Base-by-base conservation (phyloP, 129 eudicot species). In the Lactuca sativa region DNA sequence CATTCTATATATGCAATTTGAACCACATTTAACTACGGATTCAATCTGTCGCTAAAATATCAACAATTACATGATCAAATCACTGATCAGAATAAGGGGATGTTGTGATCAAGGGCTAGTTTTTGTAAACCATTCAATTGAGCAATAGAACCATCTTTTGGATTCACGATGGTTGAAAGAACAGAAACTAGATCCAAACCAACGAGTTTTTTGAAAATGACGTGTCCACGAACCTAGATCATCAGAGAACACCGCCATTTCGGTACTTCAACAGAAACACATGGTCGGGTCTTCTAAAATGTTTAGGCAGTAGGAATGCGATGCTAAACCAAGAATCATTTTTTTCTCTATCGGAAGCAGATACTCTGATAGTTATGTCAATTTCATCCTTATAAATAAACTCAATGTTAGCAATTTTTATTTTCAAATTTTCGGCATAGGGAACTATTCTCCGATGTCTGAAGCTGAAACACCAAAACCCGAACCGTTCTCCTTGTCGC, bases 151-250 rank as follows among this genome's bases (percentile, higher is more conserved):
- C 96, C 97, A 25, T 89, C 88, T 41, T 85, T 92, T 14, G 56
- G 53, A 75, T 93, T 90, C 33, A 89, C 88, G 43, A 93, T 11
- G 40, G 84, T 81, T 2, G 96, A 86, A 66, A 93, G 88, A 15
- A 85, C 84, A 1, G 98, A 86, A 60, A 80, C 78, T 0, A 92
- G 86, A 56, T 69, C 78, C 48, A 93, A 67, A 18, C 98, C 98
- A 31, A 97, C 95, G 11, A 82, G 76, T 64, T 56, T 83, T 21
- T 83, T 88, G 62, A 93, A 12, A 93, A 86, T 4, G 96, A 92
- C 18, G 96, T 96, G 78, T 92, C 98, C 0, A 96, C 86, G 70
- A 83, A 96, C 62, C 95, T 91, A 36, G 83, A 85, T 64, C 96
- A 82, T 64, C 92, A 75, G 48, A 92, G 65, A 73, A 92, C 95